phyloP scores from a whole-genome alignment of 169 alveolate genomes.

The Eimeria praecox region DNA sequence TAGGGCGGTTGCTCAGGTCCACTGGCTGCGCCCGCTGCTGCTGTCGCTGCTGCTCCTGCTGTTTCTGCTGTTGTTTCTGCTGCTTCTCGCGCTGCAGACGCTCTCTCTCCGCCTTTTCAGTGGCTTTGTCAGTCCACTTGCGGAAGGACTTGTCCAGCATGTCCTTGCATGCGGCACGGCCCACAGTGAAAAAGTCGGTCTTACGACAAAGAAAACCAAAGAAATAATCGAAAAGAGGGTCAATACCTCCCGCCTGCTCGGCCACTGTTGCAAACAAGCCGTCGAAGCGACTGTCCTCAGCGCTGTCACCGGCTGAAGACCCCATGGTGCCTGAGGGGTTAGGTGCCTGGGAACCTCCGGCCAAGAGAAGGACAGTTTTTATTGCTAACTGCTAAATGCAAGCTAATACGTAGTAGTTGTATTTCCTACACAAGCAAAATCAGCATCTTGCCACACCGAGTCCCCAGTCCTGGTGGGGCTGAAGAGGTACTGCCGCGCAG shows the following conservation, averaged over 20 bases:
- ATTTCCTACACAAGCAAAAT: neutral
- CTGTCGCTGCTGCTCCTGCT: conserved; percentile 43
- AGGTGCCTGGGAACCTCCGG: conserved; percentile 20
- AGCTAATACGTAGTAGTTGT: neutral
- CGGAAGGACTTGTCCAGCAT: conserved; percentile 86
- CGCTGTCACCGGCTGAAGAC: conserved; percentile 64
- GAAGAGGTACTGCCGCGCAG: neutral
- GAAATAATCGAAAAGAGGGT: conserved; percentile 93
- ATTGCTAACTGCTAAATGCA: neutral
- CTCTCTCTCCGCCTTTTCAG: conserved; percentile 85
- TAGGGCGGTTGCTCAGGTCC: conserved; percentile 60
- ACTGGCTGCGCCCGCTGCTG: conserved; percentile 56
- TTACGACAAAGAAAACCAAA: conserved; percentile 97
- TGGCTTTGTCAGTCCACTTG: conserved; percentile 79
- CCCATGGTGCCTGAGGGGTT: conserved; percentile 18
- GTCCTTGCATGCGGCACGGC: conserved; percentile 80
- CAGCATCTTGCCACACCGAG: neutral
- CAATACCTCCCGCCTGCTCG: conserved; percentile 96
- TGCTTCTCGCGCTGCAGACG: conserved; percentile 77
- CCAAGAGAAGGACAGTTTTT: neutral
- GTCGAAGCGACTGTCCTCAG: conserved; percentile 81
- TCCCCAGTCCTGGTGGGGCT: conserved; percentile 3
- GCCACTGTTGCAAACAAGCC: conserved; percentile 83
- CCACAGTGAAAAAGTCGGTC: conserved; percentile 95
- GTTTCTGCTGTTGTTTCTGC: conserved; percentile 50